phyloP scores from a whole-genome alignment of 2,329 filamentous ascomycete species.

The Trematosphaeria pertusa region DNA sequence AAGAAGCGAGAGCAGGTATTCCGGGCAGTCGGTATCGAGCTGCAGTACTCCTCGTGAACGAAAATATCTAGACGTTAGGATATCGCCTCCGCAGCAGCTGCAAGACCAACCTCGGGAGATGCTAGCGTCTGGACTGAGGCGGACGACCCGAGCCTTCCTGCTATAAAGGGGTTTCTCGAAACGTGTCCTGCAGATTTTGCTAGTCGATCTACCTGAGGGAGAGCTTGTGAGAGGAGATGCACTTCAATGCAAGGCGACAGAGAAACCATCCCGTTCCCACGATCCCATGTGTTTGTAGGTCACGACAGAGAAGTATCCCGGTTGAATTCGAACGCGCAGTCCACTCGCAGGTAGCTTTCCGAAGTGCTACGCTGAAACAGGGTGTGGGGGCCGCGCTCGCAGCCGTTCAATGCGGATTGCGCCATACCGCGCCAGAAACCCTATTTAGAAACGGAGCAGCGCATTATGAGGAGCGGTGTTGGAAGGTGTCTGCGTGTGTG shows the following conservation, averaged over 20 bases:
- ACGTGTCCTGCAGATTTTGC: slow-evolving; percentile 10
- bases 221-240: slow-evolving; percentile 25
- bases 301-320: slow-evolving; percentile 24
- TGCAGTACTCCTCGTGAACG: slow-evolving; percentile 80
- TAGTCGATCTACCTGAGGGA: slow-evolving; percentile 18
- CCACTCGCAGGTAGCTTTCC: slow-evolving; percentile 24
- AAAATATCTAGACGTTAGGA: slow-evolving; percentile 24
- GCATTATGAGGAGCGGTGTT: slow-evolving; percentile 7
- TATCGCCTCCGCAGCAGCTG: slow-evolving; percentile 10
- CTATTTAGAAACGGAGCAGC: slow-evolving; percentile 17
- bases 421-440: slow-evolving; percentile 26
- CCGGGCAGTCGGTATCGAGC: slow-evolving; percentile 76
- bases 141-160: slow-evolving; percentile 2
- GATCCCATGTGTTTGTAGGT: slow-evolving; percentile 24
- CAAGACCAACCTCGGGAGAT: slow-evolving; percentile 12
- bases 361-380: slow-evolving; percentile 39
- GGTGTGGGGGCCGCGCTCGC: slow-evolving; percentile 29
- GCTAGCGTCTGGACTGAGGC: not conserved
- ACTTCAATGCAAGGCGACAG: slow-evolving; percentile 24
- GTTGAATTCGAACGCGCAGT: slow-evolving; percentile 21
- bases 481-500: slow-evolving; percentile 1
- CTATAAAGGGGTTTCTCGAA: slow-evolving; percentile 5
- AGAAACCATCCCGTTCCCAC: slow-evolving; percentile 14
- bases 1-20: slow-evolving; percentile 78
- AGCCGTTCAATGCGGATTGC: slow-evolving; percentile 31